Evolutionary conservation across 1,284 basidiomycete genomes (phyloP), one percentile per base, ranked within the genome.

Genomic region (Sphagnurus paluster): DNA sequence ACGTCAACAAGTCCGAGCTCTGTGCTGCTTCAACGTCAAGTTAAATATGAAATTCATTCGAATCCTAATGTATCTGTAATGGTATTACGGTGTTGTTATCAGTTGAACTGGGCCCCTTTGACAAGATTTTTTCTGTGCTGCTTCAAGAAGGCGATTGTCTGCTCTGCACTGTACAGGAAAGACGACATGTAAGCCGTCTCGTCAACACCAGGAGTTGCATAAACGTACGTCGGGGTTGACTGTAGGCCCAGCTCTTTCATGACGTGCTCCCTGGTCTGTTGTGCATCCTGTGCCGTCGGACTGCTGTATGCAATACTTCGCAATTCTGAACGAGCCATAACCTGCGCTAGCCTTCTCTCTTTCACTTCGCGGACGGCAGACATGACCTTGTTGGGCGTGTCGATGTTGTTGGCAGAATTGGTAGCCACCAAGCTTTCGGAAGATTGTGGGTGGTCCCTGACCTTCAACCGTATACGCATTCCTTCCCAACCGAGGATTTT

Each of bases 401-500:
- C n/a, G n/a, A n/a, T n/a, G n/a, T n/a, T n/a, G n/a, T n/a, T n/a
- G n/a, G n/a, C n/a, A n/a, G n/a, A n/a, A n/a, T n/a, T n/a, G n/a
- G n/a, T n/a, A n/a, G n/a, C n/a, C n/a, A n/a, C n/a, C n/a, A n/a
- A n/a, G n/a, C n/a, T n/a, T n/a, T n/a, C n/a, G n/a, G 38, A 35
- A 28, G 57, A 54, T 25, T 56, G 56, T 46, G 65, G 56, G 28
- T 68, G 56, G 4, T 77, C 75, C n/a, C 74, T 70, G 16, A 90
- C 70, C 56, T 75, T 66, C 14, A 84, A 58, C 29, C 89, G 76
- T 42, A 93, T 65, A 34, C 81, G 74, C 79, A 92, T 83, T 2
- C 90, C 90, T 62, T 84, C 83, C 53, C 78, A 75, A 0, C 90
- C 87, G 19, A 93, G 73, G 20, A 82, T 61, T 28, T 83, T 74